Conservation (phyloP, 1,284 basidiomycete species). For the Microbotryum saponariae region DNA sequence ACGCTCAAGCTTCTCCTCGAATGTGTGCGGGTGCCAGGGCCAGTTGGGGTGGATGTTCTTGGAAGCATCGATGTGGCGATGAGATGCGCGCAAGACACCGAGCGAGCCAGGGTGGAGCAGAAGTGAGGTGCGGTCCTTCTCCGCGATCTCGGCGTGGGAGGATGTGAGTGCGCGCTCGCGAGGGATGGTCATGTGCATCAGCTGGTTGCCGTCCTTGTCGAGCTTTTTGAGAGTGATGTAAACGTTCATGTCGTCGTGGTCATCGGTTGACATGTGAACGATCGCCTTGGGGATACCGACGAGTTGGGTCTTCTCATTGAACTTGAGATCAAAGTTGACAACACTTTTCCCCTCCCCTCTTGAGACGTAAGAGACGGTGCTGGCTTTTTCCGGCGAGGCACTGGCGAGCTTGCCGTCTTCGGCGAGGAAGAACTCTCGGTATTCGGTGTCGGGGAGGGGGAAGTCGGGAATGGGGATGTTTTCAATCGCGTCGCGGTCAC, state of each 20-base stretch:
- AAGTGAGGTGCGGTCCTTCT: conserved; percentile 15
- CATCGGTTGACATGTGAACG: conserved; percentile 32
- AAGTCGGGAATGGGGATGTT: conserved; percentile 24
- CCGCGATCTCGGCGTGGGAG: conserved; percentile 28
- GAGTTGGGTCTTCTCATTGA: conserved; percentile 28
- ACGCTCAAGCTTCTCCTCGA: conserved; percentile 27
- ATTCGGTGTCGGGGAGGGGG: conserved; percentile 28
- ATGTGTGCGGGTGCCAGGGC: conserved; percentile 20
- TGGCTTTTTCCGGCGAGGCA: neutral
- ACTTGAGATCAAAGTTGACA: conserved; percentile 25
- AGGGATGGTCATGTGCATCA: conserved; percentile 32
- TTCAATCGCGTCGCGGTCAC: conserved; percentile 26
- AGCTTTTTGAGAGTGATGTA: conserved; percentile 35
- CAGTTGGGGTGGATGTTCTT: conserved; percentile 8
- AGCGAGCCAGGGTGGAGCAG: conserved; percentile 29
- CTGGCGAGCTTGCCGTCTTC: conserved; percentile 22
- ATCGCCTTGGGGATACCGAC: conserved; percentile 33
- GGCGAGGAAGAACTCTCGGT: conserved; percentile 23
- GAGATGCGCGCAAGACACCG: conserved; percentile 36
- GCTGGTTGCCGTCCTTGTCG: conserved; percentile 27
- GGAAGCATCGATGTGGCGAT: conserved; percentile 20
- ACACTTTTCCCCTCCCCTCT: conserved; percentile 15
- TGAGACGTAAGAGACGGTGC: conserved; percentile 20
- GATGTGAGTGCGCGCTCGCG: conserved; percentile 20
- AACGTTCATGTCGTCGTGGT: conserved; percentile 35